Evolutionary conservation across 306 rosid genomes (phyloP), one percentile per base, ranked within the genome.

Genomic region (Elaeagnus macrophylla): DNA sequence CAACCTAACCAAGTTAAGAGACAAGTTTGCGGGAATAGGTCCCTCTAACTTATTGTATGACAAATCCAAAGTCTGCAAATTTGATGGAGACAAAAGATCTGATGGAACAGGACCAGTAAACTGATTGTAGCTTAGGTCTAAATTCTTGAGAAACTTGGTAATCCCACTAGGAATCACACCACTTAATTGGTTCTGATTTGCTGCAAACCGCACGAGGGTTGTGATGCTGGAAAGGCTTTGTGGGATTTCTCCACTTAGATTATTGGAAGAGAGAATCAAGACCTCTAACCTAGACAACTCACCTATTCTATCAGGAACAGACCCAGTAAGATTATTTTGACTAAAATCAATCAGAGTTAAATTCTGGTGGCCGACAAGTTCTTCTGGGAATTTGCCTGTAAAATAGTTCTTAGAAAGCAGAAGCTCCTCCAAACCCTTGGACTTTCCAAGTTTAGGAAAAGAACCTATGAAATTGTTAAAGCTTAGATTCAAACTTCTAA

Each of bases 121-220:
- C 0, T 0, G 7, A 51, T 84, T 86, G 40, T 60, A 86, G 61
- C 89, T 87, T 14, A 87, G 84, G 71, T 84, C 99, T 60, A 91
- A 73, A 62, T 14, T 49, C 0, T 0, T 58, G 25, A 91, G 82
- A 76, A 39, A 12, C 1, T 16, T 68, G 37, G 96, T 77, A 52
- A 82, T 67, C n/a, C 74, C 76, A 7, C 12, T 7, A 14, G 96
- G 95, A 46, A 91, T 20, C 36, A 51, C 0, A 56, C 95, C 93
- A 0, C 0, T 1, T 48, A 91, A 82, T 0, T 20, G 0, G 77
- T 91, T 91, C 8, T 2, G 60, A 65, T 82, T 47, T 17, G 99
- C 93, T 9, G 96, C 84, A 60, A 91, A 87, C 56, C 89, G 80
- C 39, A 0, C 1, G 39, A 87, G 96, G 56, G 67, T 48, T 37